Base-by-base conservation (phyloP, 1,284 basidiomycete genomes). In the Apiotrichum brassicae region DNA sequence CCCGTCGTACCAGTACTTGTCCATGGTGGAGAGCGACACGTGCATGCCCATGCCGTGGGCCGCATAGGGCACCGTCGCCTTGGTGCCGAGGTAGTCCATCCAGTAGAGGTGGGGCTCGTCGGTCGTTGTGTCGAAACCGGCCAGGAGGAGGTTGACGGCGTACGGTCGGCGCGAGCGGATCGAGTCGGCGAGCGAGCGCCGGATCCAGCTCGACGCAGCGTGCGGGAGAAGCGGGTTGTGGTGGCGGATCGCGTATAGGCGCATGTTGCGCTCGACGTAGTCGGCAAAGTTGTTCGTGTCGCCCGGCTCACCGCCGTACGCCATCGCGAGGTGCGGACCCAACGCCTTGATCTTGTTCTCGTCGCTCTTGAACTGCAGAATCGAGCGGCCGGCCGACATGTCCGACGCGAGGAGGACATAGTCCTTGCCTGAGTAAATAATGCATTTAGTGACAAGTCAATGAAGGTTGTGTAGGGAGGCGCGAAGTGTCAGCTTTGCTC, bases 211-310 rank as follows among this genome's bases (percentile, higher is more conserved):
- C 3, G 93, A 89, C 18, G 93, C 91, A 4, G 92, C 85, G 30
- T 85, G 79, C 4, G 94, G 94, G 37, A 89, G 84, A 35, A 97
- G 85, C 19, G 90, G 80, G 66, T 85, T 80, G 76, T 93, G 73
- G 60, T 68, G 60, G 75, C 94, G 85, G 68, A 98, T 98, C 64
- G 95, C 89, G 75, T 95, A 94, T 46, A 99, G 78, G 43, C 92
- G 84, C 63, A 97, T 82, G 76, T 97, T 98, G 57, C 93, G 83
- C 72, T 97, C 92, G 58, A 97, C 81, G 65, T 82, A 99, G 74
- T 99, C 94, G 6, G 94, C 87, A 68, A 98, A 97, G 69, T 97
- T 90, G 24, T 95, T 78, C 22, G 95, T 98, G 70, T 98, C 95
- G 54, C 94, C 94, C 72, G 90, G 87, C 73, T 97, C 91, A 57